These are phyloP conservation scores for Glycine soja DNA, from an alignment of 306 rosid genomes.

Conservation along the genomic window DNA sequence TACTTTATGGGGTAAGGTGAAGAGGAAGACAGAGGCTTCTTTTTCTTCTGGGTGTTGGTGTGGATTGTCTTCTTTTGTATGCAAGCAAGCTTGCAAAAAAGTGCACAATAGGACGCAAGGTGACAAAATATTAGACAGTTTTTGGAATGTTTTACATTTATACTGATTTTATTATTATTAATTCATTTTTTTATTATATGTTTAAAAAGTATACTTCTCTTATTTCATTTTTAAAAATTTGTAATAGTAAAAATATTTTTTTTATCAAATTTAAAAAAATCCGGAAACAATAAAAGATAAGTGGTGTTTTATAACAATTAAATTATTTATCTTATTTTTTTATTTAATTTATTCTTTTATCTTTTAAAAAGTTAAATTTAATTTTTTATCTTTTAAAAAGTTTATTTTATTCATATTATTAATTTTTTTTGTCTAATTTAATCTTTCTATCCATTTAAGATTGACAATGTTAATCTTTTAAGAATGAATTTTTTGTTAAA, in stretches of 20 bases:
- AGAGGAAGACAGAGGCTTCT: conserved; percentile 10
- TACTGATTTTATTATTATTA: neutral
- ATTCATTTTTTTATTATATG: neutral
- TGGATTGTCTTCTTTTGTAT: conserved; percentile 8
- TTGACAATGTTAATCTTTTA: too few relatives aligned
- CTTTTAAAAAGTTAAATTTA: too few relatives aligned
- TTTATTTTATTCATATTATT: too few relatives aligned
- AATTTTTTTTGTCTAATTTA: too few relatives aligned
- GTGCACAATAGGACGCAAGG: neutral
- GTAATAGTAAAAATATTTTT: neutral
- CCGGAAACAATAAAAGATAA: too few relatives aligned
- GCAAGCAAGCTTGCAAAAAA: neutral
- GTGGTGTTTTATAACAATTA: too few relatives aligned
- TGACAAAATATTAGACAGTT: neutral
- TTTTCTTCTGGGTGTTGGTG: conserved; percentile 45
- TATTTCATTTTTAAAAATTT: neutral
- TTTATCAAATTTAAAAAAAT: too few relatives aligned
- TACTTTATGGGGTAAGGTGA: conserved; percentile 35
- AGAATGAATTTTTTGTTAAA: too few relatives aligned
- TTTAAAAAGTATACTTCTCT: neutral
- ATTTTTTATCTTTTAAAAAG: too few relatives aligned
- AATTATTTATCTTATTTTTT: too few relatives aligned
- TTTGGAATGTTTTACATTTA: neutral
- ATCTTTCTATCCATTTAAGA: too few relatives aligned
- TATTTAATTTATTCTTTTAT: too few relatives aligned